Evolutionary conservation across 345 rosid species (phyloP), one percentile per base, ranked within the genome.

Genomic region (Corymbia maculata): DNA sequence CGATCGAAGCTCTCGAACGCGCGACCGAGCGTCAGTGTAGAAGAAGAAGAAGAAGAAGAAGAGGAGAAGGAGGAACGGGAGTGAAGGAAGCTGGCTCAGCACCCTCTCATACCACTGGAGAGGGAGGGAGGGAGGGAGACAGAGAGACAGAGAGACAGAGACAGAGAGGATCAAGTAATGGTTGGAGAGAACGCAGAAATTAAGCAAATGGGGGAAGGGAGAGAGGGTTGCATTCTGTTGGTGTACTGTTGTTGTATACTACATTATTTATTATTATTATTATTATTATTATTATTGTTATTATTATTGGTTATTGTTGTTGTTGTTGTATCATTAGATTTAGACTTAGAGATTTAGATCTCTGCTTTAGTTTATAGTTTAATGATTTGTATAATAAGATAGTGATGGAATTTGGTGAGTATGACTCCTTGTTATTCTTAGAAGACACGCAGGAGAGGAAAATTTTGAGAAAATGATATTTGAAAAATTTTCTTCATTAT

Each of bases 401-500:
- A 30, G 17, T 14, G 19, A 30, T 30, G 42, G 79, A 30, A 55
- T 66, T 66, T 66, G 79, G 11, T 55, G 61, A 9, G 61, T 22
- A 55, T 55, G 13, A 21, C 10, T 42, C 82, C 28, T 9, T 42
- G 21, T 9, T 75, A 42, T 75, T 42, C 84, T 75, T 42, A 10
- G 84, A 75, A 75, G 49, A 42, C 14, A 42, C 49, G 49, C 36
- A 12, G 2, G 49, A 75, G 12, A 10, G 49, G 49, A 21, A 75
- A 75, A 26, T 42, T 36, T 42, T 61, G 45, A 28, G 26, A 12
- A 75, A 14, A 42, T 75, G 7, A 12, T 42, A 42, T 9, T 75
- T 2, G 0, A 9, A 17, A 19, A 70, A 1, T n/a, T 2, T 13
- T n/a, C n/a, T 64, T 5, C 26, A 17, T 59, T 28, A 4, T 36